Evolutionary conservation across 129 eudicot genomes (phyloP).

Genomic region (Heracleum sosnowskyi): DNA sequence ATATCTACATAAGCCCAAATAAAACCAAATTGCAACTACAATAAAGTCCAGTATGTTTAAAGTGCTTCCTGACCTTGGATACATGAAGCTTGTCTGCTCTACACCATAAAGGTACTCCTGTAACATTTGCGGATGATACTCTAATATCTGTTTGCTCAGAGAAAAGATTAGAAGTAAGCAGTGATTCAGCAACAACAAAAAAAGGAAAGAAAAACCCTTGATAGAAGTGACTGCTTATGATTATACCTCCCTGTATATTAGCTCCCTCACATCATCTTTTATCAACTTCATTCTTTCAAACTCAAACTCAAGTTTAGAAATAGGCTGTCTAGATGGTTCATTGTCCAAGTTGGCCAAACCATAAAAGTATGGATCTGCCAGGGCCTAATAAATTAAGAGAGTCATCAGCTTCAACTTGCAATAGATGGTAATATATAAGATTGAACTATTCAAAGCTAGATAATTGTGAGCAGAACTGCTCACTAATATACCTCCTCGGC

Average conservation of each 20-base stretch:
- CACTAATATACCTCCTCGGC: conserved; percentile 72
- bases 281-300: conserved; percentile 75
- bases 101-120: conserved; percentile 86
- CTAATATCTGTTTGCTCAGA: conserved; percentile 64
- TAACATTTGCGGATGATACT: conserved; percentile 97
- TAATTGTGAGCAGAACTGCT: not conserved
- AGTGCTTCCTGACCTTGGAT: conserved; percentile 55
- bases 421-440: not conserved
- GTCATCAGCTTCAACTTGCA: conserved; percentile 20
- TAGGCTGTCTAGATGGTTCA: conserved; percentile 77
- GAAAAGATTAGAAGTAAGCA: conserved; percentile 33
- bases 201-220: not conserved
- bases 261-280: conserved; percentile 80
- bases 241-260: conserved; percentile 84
- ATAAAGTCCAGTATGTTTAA: not conserved
- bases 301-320: conserved; percentile 81
- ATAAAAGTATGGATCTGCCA: conserved; percentile 73
- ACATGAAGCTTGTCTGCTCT: conserved; percentile 87
- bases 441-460: not conserved
- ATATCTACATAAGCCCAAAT: not conserved
- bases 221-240: conserved; percentile 12
- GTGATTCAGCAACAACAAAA: conserved; percentile 1
- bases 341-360: conserved; percentile 72
- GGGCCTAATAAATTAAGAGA: conserved; percentile 46
- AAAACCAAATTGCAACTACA: not conserved